phyloP scores from a whole-genome alignment of 1,284 basidiomycete genomes.

The Naganishia sp. region DNA sequence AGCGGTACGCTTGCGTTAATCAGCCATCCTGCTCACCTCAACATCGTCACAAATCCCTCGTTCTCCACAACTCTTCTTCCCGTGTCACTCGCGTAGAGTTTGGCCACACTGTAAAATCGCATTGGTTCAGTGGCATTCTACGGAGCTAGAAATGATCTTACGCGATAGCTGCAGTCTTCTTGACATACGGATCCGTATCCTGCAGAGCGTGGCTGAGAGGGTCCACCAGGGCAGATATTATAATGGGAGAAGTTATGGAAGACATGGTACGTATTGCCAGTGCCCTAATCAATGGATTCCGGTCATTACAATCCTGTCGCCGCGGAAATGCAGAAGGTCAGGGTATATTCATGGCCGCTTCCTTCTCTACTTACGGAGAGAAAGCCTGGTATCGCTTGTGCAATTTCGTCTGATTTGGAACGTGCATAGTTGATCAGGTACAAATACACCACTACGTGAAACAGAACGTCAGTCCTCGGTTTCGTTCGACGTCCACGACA shows the following conservation, averaged over 20 bases:
- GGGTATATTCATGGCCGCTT: neutral
- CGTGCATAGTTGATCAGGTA: constrained; percentile 99
- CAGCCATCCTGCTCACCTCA: constrained; percentile 80
- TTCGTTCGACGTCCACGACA: constrained; percentile 43
- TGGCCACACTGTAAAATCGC: constrained; percentile 66
- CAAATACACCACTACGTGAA: constrained; percentile 81
- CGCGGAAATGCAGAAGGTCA: neutral
- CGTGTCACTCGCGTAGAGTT: constrained; percentile 92
- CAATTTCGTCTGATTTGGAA: constrained; percentile 92
- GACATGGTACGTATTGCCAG: constrained; percentile 98
- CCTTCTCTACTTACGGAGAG: constrained; percentile 60
- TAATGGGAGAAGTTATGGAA: constrained; percentile 91
- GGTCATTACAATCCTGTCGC: constrained; percentile 81
- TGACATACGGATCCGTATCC: constrained; percentile 95
- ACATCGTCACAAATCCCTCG: constrained; percentile 84
- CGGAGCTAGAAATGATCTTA: constrained; percentile 33
- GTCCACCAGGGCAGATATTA: constrained; percentile 93
- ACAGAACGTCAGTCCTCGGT: constrained; percentile 17
- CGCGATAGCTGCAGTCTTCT: constrained; percentile 91
- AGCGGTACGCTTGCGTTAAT: constrained; percentile 65
- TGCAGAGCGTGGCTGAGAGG: constrained; percentile 87
- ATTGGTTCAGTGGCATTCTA: too few species aligned
- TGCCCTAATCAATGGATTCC: constrained; percentile 92
- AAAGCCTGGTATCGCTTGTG: constrained; percentile 95
- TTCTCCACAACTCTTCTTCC: constrained; percentile 76